Evolutionary conservation across 2,329 filamentous ascomycete species (phyloP).

Genomic region (Paecilomyces niveus): DNA sequence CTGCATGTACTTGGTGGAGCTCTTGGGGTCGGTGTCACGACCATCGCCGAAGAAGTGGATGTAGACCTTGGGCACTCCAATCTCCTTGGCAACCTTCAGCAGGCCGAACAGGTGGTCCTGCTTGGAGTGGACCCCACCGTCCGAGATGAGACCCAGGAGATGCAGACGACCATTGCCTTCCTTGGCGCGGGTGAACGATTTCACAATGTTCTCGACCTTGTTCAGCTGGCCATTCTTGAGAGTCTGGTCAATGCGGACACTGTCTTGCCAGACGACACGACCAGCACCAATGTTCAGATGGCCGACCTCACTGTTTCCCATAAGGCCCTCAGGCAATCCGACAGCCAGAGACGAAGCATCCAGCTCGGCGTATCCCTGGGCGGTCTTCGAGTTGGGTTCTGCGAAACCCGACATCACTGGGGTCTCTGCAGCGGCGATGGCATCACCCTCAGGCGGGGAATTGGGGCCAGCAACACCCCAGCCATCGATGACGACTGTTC

Average conservation of each 20-base stretch:
- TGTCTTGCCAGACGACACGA: conserved; percentile 96
- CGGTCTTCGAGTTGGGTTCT: conserved; percentile 58
- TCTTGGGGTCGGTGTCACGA: conserved; percentile 96
- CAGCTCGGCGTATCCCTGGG: conserved; percentile 82
- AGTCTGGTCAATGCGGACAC: conserved; percentile 89
- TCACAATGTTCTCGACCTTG: conserved; percentile 69
- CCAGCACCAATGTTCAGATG: conserved; percentile 98
- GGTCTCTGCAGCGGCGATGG: conserved; percentile 87
- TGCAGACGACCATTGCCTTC: conserved; percentile 87
- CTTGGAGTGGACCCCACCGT: conserved; percentile 95
- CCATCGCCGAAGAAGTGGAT: conserved; percentile 99
- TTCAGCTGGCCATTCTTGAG: conserved; percentile 79
- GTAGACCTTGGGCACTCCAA: conserved; percentile 81
- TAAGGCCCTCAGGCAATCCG: conserved; percentile 89
- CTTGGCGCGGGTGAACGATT: conserved; percentile 71
- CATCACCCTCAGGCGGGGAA: conserved; percentile 84
- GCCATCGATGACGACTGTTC: conserved; percentile 91
- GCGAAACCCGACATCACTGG: conserved; percentile 88
- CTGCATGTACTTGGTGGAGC: conserved; percentile 78
- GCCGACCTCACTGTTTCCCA: conserved; percentile 98
- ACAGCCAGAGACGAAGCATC: conserved; percentile 95
- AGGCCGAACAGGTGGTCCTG: conserved; percentile 87
- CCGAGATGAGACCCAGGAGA: conserved; percentile 83
- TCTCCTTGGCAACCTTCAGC: conserved; percentile 81
- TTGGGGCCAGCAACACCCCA: conserved; percentile 82